Evolutionary conservation across 305 asterid genomes (phyloP), one percentile per base, ranked within the genome.

Genomic region (Fraxinus paxiana): DNA sequence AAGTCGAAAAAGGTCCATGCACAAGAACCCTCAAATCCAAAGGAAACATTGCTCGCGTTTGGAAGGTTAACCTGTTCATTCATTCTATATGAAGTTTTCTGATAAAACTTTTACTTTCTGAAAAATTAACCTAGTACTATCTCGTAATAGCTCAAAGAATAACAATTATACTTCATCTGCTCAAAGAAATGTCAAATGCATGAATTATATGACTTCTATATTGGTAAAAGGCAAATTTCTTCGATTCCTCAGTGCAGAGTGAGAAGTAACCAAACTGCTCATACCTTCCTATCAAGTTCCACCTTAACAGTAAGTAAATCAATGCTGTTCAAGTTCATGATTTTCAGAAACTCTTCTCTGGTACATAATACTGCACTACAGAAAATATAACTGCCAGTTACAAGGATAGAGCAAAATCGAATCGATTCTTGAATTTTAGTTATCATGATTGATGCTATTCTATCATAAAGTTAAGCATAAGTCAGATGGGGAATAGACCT

Each of bases 1-100:
- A 88, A 82, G 87, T 92, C 89, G 43, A 89, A 88, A 79, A 92
- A 89, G 6, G 92, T 83, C 90, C 94, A 89, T 43, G 87, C 92
- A 63, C 83, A 73, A 80, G 87, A 82, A 67, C 75, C 75, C 17
- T 86, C 90, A 24, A 85, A 79, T 61, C 89, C 90, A 78, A 87
- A 87, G 28, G 87, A 84, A 56, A 89, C 79, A 70, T 89, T 88
- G 85, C 93, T 84, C 67, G 86, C 84, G 35, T 90, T 83, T n/a
- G 92, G 90, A 61, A 89, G 85, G 81, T 78, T 86, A 78, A 90
- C 89, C 94, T 92, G 84, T 6, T 26, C 86, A 70, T 38, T 31
- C 85, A 74, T 76, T 65, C 28, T 34, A 5, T 0, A 9, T 38
- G 65, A 46, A 67, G 41, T 30, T 69, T 6, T 69, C 37, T 13